Evolutionary conservation across 2,329 filamentous ascomycete genomes (phyloP).

Genomic region (Diaporthe sp.): DNA sequence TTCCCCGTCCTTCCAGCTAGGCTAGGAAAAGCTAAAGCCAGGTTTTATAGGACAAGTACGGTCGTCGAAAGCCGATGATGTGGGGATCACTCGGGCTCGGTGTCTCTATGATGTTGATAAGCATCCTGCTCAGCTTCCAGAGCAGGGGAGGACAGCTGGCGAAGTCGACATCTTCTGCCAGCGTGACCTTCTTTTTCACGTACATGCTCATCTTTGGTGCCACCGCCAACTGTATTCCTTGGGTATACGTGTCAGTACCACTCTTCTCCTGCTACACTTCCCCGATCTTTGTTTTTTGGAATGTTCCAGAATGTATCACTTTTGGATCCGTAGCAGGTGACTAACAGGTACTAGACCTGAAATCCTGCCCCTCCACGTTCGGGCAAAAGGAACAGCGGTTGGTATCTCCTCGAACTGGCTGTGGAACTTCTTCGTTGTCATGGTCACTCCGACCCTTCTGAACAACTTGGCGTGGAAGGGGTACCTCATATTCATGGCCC

Average conservation of each 20-base stretch:
- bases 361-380: constrained; percentile 51
- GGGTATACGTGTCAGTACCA: constrained; percentile 49
- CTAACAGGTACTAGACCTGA: constrained; percentile 44
- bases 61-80: constrained; percentile 59
- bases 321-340: no score
- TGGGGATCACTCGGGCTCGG: constrained; percentile 52
- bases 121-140: constrained; percentile 49
- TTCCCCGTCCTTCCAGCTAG: background rate
- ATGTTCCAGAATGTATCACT: no score
- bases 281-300: no score
- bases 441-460: constrained; percentile 65
- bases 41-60: constrained; percentile 41
- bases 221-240: constrained; percentile 52
- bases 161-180: constrained; percentile 44
- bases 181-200: constrained; percentile 55
- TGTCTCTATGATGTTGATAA: constrained; percentile 55
- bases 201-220: constrained; percentile 48
- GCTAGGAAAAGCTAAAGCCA: background rate
- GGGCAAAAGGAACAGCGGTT: constrained; percentile 51
- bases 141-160: constrained; percentile 37
- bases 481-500: constrained; percentile 65
- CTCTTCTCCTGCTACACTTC: no score
- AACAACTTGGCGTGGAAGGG: constrained; percentile 62
- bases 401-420: constrained; percentile 54
- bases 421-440: constrained; percentile 55